Evolutionary conservation across 1,139 yeast species (phyloP).

Genomic region (Diutina siamensis): DNA sequence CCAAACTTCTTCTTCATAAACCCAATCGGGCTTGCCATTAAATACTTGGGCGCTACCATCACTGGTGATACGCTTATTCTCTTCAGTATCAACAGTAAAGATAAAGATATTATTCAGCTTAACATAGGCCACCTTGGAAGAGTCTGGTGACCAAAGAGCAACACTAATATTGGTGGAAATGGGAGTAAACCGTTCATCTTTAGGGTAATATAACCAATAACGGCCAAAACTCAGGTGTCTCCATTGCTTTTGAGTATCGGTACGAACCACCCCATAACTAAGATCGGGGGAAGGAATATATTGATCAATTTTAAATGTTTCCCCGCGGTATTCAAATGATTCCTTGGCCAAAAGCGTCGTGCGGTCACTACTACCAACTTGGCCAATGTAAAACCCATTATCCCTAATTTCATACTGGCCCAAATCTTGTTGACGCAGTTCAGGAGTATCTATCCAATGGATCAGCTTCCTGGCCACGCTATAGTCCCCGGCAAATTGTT

Average conservation of each 20-base stretch:
- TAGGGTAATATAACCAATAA: slow-evolving; percentile 26
- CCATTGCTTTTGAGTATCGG: slow-evolving; percentile 41
- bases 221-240: slow-evolving; percentile 30
- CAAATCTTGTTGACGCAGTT: slow-evolving; percentile 29
- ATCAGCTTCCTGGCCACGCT: slow-evolving; percentile 36
- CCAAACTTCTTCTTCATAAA: slow-evolving; percentile 87
- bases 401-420: slow-evolving; percentile 41
- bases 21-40: slow-evolving; percentile 94
- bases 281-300: slow-evolving; percentile 58
- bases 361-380: slow-evolving; percentile 29
- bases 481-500: slow-evolving; percentile 39
- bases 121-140: slow-evolving; percentile 24
- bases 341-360: slow-evolving; percentile 39
- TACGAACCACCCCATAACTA: slow-evolving; percentile 38
- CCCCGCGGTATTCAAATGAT: slow-evolving; percentile 26
- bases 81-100: slow-evolving; percentile 12
- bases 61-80: slow-evolving; percentile 37
- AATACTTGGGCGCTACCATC: slow-evolving; percentile 60
- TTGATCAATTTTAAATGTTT: slow-evolving; percentile 35
- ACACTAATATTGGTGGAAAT: slow-evolving; percentile 13
- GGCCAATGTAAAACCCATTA: slow-evolving; percentile 18
- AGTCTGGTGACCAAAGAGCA: slow-evolving; percentile 21
- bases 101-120: slow-evolving; percentile 27
- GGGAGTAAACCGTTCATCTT: slow-evolving; percentile 11
- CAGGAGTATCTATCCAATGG: slow-evolving; percentile 56